Percentiles rank a stretch among this genome's conserved stretches.
Conservation (phyloP, 2,329 filamentous ascomycete species). For the Incumbomyces delicatus region DNA sequence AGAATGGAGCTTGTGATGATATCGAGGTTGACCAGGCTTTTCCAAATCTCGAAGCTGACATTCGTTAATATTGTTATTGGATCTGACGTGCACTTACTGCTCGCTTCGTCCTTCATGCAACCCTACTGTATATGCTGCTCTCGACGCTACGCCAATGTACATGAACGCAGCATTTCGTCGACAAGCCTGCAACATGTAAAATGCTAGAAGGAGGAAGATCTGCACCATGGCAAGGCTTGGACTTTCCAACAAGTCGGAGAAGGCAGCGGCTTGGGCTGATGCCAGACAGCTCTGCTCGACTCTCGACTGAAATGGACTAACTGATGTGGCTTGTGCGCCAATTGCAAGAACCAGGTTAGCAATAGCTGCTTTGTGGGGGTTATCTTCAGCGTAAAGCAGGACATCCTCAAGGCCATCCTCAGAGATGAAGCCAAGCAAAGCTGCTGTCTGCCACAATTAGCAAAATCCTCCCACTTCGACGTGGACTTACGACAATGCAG, state of each 20-base stretch:
- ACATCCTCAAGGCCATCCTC: slow-evolving; percentile 2
- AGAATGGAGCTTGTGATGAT: slow-evolving; percentile 41
- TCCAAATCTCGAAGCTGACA: slow-evolving; percentile 30
- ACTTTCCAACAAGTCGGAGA: slow-evolving; percentile 44
- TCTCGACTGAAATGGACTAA: slow-evolving; percentile 23
- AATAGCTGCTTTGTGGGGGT: slow-evolving; percentile 20
- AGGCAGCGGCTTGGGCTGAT: slow-evolving; percentile 42
- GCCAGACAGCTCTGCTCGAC: slow-evolving; percentile 29
- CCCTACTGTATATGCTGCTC: slow-evolving; percentile 48
- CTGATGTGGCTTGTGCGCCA: slow-evolving; percentile 37
- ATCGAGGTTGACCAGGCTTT: slow-evolving; percentile 40
- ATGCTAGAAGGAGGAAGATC: slow-evolving; percentile 47
- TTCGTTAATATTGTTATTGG: slow-evolving; percentile 20
- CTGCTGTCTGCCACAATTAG: too few species aligned
- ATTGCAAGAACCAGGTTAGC: slow-evolving; percentile 43
- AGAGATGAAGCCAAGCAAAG: neutral
- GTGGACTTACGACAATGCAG: slow-evolving; percentile 1
- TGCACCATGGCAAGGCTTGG: slow-evolving; percentile 45
- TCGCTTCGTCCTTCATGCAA: slow-evolving; percentile 34
- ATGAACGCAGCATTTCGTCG: slow-evolving; percentile 53
- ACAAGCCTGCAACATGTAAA: slow-evolving; percentile 51
- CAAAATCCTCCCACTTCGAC: neutral
- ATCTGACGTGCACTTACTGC: slow-evolving; percentile 21
- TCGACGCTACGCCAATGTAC: slow-evolving; percentile 51
- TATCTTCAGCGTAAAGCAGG: too few species aligned